phyloP scores from a whole-genome alignment of 495 filamentous ascomycete genomes.

The Articulospora tetracladia region DNA sequence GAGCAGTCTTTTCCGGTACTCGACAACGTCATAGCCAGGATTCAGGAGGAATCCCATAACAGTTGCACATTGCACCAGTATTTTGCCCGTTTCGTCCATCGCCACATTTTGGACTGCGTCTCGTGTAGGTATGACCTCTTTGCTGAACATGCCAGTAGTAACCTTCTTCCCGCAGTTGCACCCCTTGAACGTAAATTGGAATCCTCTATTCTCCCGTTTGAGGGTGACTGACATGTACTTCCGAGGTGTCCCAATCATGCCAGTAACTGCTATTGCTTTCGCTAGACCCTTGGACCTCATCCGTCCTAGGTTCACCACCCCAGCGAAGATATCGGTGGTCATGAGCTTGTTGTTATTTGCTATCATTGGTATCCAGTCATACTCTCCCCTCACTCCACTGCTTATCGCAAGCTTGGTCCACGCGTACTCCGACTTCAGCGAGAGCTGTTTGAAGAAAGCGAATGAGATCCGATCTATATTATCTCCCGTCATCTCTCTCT shows the following conservation, averaged over 20 bases:
- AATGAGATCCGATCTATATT: slow-evolving; percentile 22
- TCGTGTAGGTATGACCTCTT: slow-evolving; percentile 13
- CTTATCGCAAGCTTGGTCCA: slow-evolving; percentile 26
- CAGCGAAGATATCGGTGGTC: slow-evolving; percentile 23
- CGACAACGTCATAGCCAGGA: slow-evolving; percentile 8
- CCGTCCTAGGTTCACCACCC: slow-evolving; percentile 18
- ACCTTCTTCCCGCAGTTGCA: slow-evolving; percentile 26
- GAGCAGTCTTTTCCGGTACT: slow-evolving; percentile 19
- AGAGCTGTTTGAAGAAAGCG: slow-evolving; percentile 25
- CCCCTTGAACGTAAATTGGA: slow-evolving; percentile 23
- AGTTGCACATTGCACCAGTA: slow-evolving; percentile 24
- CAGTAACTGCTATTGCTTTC: slow-evolving; percentile 8
- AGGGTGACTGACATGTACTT: slow-evolving; percentile 21
- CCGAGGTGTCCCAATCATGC: slow-evolving; percentile 17
- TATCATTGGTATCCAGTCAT: slow-evolving; percentile 13
- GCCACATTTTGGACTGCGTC: slow-evolving; percentile 1
- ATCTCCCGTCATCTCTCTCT: slow-evolving; percentile 14
- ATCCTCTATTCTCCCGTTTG: slow-evolving; percentile 9
- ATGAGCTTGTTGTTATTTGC: slow-evolving; percentile 7
- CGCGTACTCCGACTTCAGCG: slow-evolving; percentile 18
- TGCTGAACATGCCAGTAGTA: slow-evolving; percentile 18
- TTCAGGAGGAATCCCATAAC: slow-evolving; percentile 21
- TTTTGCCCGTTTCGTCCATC: slow-evolving; percentile 23
- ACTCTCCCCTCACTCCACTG: slow-evolving; percentile 11
- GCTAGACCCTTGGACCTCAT: slow-evolving; percentile 9